These are phyloP conservation scores for Fraxinus dipetala DNA, from an alignment of 305 asterid genomes.

Conservation along the genomic window DNA sequence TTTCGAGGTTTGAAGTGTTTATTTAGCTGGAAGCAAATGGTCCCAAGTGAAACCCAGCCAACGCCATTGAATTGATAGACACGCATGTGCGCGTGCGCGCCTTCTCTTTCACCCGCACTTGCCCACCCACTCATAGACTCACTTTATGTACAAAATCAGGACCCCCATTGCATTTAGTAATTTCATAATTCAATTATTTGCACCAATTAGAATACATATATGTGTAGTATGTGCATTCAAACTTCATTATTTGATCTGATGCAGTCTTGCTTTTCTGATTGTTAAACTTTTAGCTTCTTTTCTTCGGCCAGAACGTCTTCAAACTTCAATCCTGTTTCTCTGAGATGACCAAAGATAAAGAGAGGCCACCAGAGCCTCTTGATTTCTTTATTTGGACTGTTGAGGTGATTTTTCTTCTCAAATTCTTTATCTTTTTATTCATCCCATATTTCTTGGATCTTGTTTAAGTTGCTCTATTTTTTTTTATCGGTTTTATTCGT, in stretches of 20 bases:
- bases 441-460: conserved; percentile 27
- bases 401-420: conserved; percentile 48
- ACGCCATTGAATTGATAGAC: too few species aligned
- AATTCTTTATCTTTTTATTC: not conserved
- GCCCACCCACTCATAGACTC: conserved; percentile 11
- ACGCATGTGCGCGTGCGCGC: too few species aligned
- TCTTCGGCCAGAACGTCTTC: not conserved
- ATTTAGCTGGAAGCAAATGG: too few species aligned
- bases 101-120: not conserved
- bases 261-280: conserved; percentile 20
- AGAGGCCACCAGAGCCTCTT: conserved; percentile 81
- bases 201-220: conserved; percentile 16
- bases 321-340: conserved; percentile 4
- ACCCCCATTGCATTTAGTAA: conserved; percentile 29
- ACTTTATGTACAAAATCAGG: conserved; percentile 2
- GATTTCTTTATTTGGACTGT: conserved; percentile 94
- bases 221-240: not conserved
- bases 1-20: too few species aligned
- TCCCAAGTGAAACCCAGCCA: too few species aligned
- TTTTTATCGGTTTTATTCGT: not conserved
- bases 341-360: conserved; percentile 61
- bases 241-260: conserved; percentile 31
- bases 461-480: not conserved
- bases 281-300: conserved; percentile 5
- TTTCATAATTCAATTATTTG: conserved; percentile 27